Conservation (phyloP, 2,329 filamentous ascomycete species). For the Xylaria sp. region DNA sequence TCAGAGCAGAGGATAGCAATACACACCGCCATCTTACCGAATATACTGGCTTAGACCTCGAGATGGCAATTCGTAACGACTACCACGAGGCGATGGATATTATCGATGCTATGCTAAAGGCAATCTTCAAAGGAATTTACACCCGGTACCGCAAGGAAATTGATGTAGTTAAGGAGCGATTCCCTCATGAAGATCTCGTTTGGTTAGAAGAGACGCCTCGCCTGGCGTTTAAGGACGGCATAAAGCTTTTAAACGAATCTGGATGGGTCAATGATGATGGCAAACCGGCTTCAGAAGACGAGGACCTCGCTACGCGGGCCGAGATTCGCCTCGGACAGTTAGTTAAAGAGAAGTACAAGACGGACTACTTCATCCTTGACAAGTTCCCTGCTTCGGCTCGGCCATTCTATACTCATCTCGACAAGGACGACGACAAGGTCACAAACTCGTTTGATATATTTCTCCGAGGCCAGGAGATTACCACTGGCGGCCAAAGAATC, state of each 20-base stretch:
- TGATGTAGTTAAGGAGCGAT: slow-evolving; percentile 82
- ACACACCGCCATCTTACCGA: slow-evolving; percentile 95
- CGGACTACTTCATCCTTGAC: slow-evolving; percentile 94
- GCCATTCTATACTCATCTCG: slow-evolving; percentile 92
- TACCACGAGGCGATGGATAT: slow-evolving; percentile 88
- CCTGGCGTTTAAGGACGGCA: slow-evolving; percentile 81
- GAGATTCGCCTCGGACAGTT: slow-evolving; percentile 88
- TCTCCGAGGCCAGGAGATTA: slow-evolving; percentile 90
- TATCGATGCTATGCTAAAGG: slow-evolving; percentile 84
- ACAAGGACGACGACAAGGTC: slow-evolving; percentile 62
- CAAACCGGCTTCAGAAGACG: slow-evolving; percentile 73
- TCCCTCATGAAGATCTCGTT: slow-evolving; percentile 86
- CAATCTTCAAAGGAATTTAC: slow-evolving; percentile 79
- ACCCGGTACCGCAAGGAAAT: slow-evolving; percentile 75
- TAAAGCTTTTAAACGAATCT: slow-evolving; percentile 82
- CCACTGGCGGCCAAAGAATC: slow-evolving; percentile 93
- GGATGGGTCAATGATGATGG: slow-evolving; percentile 83
- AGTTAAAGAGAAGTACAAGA: slow-evolving; percentile 85
- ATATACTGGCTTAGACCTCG: slow-evolving; percentile 91
- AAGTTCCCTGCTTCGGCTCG: slow-evolving; percentile 88
- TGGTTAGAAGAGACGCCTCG: slow-evolving; percentile 88
- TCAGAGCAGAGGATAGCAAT: slow-evolving; percentile 95
- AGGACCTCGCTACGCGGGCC: slow-evolving; percentile 86
- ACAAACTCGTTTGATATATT: slow-evolving; percentile 98
- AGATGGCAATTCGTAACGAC: slow-evolving; percentile 90